Evolutionary conservation across 257 asterid genomes (phyloP), one percentile per base, ranked within the genome.

Genomic region (Primulina eburnea): DNA sequence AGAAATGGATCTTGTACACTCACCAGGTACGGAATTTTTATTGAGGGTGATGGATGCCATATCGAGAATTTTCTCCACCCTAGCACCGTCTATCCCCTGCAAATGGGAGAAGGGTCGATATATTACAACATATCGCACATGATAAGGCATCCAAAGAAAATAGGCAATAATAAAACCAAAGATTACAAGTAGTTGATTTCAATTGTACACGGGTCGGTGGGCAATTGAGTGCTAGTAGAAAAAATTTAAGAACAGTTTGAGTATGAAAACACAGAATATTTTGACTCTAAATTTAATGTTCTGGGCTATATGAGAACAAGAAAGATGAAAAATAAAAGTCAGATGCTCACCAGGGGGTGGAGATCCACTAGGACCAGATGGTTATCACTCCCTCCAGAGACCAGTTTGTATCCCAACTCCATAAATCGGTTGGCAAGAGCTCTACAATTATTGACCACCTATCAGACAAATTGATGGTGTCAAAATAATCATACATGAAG

Each of bases 341-440:
- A 55, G 50, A 26, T 70, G 77, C 88, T 86, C 61, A 91, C 99
- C 14, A 91, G 58, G 71, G 97, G 97, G 65, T 95, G 90, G 69
- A 94, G 96, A 76, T 91, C 99, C 68, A 91, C 96, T 67, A 94
- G 99, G 78, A 94, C 96, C 82, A 94, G 79, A 83, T 94, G 99
- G 81, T 94, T 94, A 72, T 94, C 97, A 73, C 93, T 94, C 57
- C 99, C 99, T 53, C 97, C 99, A 6, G 97, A 91, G 32, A 94
- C 98, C 65, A 94, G 80, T 66, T 77, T 83, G 83, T 86, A 91
- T 62, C 97, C 99, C 84, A 94, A 80, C 81, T 89, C 96, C 66
- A 67, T 35, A 34, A 91, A 75, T 64, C 93, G 85, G 47, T 76
- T 71, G 33, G 97, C 99, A 61, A 94, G 92, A 74, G 99, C 95